Base-by-base conservation (phyloP, 2,329 filamentous ascomycete species). In the Colletotrichum sp. region DNA sequence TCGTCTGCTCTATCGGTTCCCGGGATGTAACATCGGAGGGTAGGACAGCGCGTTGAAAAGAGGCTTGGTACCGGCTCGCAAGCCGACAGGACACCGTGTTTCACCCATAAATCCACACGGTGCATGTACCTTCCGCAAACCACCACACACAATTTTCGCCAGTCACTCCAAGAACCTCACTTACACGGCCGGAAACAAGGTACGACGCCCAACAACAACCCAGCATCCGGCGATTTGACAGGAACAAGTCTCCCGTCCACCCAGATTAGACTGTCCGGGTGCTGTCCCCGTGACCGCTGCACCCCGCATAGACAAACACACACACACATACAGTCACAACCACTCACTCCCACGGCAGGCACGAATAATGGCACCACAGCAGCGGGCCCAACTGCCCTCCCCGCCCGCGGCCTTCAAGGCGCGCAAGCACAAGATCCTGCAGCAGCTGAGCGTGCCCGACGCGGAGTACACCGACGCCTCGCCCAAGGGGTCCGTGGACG, bases 401-500 rank as follows among this genome's bases (percentile, higher is more conserved):
- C 82, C 83, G 5, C 82, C 84, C 7, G 72, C 80, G 16, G 76
- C 78, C 43, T 95, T 94, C 81, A 66, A 84, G 55, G 81, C 84
- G 61, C 94, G 92, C 82, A 98, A 98, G 84, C 83, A 85, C 67
- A 92, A 90, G 75, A 97, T 98, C 78, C 86, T 98, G 16, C 85
- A 89, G 56, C 91, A 93, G 78, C 92, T 98, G 5, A 87, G 91
- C 10, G 88, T 92, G 5, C 94, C 95, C 2, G 90, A 91, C 58
- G 89, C 88, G 6, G 90, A 94, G 75, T 98, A 98, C 84, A 91
- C 91, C 55, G 96, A 98, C 84, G 89, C 94, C 9, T 98, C 95
- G 2, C 96, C 96, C 4, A 98, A 98, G 86, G 96, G 96, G 18
- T 94, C 93, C 1, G 91, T 98, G 24, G 96, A 98, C 83, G 91